Base-by-base conservation (phyloP, 2,329 filamentous ascomycete species). In the Pseudocercospora vitis region DNA sequence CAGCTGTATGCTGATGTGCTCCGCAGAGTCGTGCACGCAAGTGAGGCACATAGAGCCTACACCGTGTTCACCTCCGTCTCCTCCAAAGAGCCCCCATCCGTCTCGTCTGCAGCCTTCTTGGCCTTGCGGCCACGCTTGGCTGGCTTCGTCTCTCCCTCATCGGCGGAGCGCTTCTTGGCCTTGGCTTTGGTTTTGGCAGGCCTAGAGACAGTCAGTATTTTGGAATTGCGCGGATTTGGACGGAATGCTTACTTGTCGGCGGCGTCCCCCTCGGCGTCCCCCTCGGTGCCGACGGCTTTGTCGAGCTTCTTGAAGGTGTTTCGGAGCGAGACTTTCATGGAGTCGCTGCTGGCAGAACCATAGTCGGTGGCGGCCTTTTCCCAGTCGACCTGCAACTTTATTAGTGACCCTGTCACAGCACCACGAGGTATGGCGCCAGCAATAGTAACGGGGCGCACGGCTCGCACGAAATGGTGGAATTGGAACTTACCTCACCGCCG, bases 61-160 rank as follows among this genome's bases (percentile, higher is more conserved):
- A 79, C 76, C 52, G 80, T 77, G 26, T 79, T 70, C 1, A 74
- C 77, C 54, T 73, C 73, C 58, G 80, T 77, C 55, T 71, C 70
- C 58, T 70, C 73, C 18, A 56, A 55, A 11, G 65, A n/a, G n/a
- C n/a, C n/a, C n/a, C n/a, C n/a, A n/a, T n/a, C n/a, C n/a, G n/a
- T n/a, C n/a, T n/a, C 53, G 18, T 7, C 33, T 1, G 48, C 47
- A 7, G 68, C 66, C 19, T 73, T 73, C 62, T 78, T 77, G 9
- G 72, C 59, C 39, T 72, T 59, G 19, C 18, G 35, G 53, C 53
- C 37, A 55, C 57, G 39, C 74, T 70, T 19, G 39, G 12, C 6
- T 26, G 50, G 32, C 28, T 47, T 35, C 19, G 46, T 31, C n/a
- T 37, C 50, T 12, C 47, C 46, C 11, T 23, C 14, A 11, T 23